Base-by-base conservation (phyloP, 805 yeast genomes). In the Candida piceae region DNA sequence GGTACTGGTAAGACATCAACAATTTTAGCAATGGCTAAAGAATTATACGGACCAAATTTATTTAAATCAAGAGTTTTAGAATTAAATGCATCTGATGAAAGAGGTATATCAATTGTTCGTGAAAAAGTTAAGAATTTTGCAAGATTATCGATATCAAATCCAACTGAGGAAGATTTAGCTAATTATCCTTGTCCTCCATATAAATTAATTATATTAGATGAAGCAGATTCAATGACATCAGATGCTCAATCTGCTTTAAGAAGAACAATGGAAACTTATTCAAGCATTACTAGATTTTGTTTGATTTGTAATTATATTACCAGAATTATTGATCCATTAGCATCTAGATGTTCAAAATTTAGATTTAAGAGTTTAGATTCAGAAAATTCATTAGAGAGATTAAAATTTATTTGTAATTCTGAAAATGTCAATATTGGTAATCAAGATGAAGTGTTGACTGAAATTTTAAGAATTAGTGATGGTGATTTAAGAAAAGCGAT, bases 211-310 rank as follows among this genome's bases (percentile, higher is more conserved):
- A 85, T 93, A 29, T 64, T 93, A 36, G 97, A 89, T 64, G 97
- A 89, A 61, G 97, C 97, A 1, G 97, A 93, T 60, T 86, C 96
- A 10, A 93, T 93, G 97, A 93, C 98, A 8, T 75, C 86, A 29
- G 97, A 87, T 51, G 98, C 98, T 0, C 98, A 93, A 57, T 77
- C 88, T 38, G 98, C 98, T 1, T 69, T 93, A 45, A 77, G 98
- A 64, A 75, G 98, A 61, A 90, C 95, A 1, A 84, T 84, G 89
- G 96, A 87, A 56, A 84, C 81, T 4, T 89, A 85, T 61, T 84
- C 97, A 1, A 74, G 76, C 27, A 87, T 88, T 36, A 85, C 98
- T 2, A 73, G 99, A 50, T 93, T 93, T 63, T 93, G 97, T 60
- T 66, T 93, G 42, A 84, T 93, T 35, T 93, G 99, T 69, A 93